Evolutionary conservation across 441 rosid genomes (phyloP), one percentile per base, ranked within the genome.

Genomic region (Adansonia grandidieri): DNA sequence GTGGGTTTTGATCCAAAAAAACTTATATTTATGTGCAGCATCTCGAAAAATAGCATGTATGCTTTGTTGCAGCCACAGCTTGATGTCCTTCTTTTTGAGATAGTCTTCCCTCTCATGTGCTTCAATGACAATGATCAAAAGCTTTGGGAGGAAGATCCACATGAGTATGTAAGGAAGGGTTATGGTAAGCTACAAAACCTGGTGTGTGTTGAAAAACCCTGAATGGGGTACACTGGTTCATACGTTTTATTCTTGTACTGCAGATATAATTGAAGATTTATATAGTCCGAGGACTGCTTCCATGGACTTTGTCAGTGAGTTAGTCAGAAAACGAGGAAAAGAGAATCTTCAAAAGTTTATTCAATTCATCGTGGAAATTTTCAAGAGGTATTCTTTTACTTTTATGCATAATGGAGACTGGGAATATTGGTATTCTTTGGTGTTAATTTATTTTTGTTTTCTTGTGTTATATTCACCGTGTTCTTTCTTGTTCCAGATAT

Each of bases 101-200:
- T 97, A 80, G 91, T 97, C 79, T 97, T 94, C 69, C 99, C 99
- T 50, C 91, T 97, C 14, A 91, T 93, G 97, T 97, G 99, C 87
- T 97, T 97, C 87, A 95, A 82, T 83, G 97, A 97, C 85, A 89
- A 89, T 87, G 99, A 97, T 89, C 98, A 97, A 87, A 88, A 90
- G 86, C 99, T 97, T 80, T 97, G 99, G 99, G 99, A 94, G 51
- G 99, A 97, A 90, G 99, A 97, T 79, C 98, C 99, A 1, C 98
- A 94, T 78, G 98, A 97, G 85, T 97, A 97, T 84, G 98, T 97
- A 53, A 91, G 99, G 87, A 97, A 97, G 89, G 99, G 99, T 76
- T 97, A 97, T 82, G 99, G 99, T 97, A 86, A 86, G 94, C 84
- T 72, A 73, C 45, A 0, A 20, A 75, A 58, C 75, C 42, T 77